Base-by-base conservation (phyloP, 1,284 basidiomycete species). In the Ustilago hordei region DNA sequence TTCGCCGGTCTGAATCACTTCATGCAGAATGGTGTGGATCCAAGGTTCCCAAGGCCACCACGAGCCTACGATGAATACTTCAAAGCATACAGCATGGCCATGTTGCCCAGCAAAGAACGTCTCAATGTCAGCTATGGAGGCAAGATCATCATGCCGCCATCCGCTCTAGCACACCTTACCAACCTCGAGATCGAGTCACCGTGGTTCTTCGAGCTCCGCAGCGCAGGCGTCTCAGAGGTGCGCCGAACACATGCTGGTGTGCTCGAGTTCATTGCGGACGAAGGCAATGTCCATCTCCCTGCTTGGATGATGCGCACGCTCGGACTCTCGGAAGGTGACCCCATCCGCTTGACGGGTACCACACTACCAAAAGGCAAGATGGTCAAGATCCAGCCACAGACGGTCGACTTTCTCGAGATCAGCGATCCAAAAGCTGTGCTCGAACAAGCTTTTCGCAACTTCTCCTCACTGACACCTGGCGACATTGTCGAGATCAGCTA, bases 281-380 rank as follows among this genome's bases (percentile, higher is more conserved):
- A 98, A 86, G 97, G 97, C 15, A 90, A 93, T 23, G 95, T 97
- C 3, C 93, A 99, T 88, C 89, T 99, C 13, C 97, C 97, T 0
- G 93, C 95, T 75, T 99, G 97, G 97, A 98, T 99, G 95, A 99
- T 99, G 97, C 94, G 93, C 87, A 94, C 94, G 8, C 88, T 99
- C 9, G 90, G 93, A 32, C 88, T 99, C 34, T 92, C 92, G 58
- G 97, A 99, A 86, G 97, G 97, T 13, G 96, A 99, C 87, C 92
- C 94, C 5, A 93, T 99, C 71, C 91, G 95, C 41, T 91, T 99
- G 50, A 95, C 92, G 1, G 95, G 95, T 1, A 90, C 92, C 0
- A 91, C 92, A 67, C 89, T 98, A 13, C 92, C 92, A 0, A 98
- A 99, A 88, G 97, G 97, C 74, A 95, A 95, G 87, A 90, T 96